phyloP scores from a whole-genome alignment of 208 protist genomes.

The Porcisia hertigi region DNA sequence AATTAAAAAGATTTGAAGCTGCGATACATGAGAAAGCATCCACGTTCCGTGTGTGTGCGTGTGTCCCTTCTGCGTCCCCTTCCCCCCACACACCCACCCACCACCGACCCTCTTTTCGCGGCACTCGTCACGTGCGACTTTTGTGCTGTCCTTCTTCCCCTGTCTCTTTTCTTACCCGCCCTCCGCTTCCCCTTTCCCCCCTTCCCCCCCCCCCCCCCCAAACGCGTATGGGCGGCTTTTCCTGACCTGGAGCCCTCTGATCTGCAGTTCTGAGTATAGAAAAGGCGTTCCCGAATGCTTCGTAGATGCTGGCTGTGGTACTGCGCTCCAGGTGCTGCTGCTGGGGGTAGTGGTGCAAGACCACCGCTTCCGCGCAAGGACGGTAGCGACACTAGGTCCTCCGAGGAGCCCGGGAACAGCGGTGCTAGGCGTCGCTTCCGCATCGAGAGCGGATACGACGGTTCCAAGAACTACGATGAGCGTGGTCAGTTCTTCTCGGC shows the following conservation, averaged over 20 bases:
- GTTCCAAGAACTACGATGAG: constrained; percentile 68
- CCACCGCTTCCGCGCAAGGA: constrained; percentile 6
- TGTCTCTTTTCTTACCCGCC: too few species aligned
- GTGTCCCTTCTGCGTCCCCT: background rate
- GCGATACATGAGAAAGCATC: too few species aligned
- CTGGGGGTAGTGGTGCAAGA: constrained; percentile 9
- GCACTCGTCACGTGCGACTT: too few species aligned
- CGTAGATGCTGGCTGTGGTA: constrained; percentile 36
- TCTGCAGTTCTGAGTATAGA: background rate
- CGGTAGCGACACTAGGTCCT: background rate
- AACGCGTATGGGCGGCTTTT: too few species aligned
- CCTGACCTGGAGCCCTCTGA: too few species aligned
- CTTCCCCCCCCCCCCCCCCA: too few species aligned
- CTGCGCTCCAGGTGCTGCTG: constrained; percentile 25
- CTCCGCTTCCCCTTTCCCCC: too few species aligned
- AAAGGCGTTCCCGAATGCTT: constrained; percentile 31
- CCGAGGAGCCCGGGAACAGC: background rate
- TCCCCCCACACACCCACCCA: background rate
- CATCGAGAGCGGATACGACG: constrained; percentile 72
- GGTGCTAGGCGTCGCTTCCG: constrained; percentile 47
- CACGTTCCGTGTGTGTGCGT: background rate
- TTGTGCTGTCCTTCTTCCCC: too few species aligned
- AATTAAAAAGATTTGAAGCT: too few species aligned
- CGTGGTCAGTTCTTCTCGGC: constrained; percentile 86
- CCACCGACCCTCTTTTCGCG: too few species aligned